Evolutionary conservation across 108 stramenopile genomes (phyloP), one percentile per base, ranked within the genome.

Genomic region (Bacterosira constricta): DNA sequence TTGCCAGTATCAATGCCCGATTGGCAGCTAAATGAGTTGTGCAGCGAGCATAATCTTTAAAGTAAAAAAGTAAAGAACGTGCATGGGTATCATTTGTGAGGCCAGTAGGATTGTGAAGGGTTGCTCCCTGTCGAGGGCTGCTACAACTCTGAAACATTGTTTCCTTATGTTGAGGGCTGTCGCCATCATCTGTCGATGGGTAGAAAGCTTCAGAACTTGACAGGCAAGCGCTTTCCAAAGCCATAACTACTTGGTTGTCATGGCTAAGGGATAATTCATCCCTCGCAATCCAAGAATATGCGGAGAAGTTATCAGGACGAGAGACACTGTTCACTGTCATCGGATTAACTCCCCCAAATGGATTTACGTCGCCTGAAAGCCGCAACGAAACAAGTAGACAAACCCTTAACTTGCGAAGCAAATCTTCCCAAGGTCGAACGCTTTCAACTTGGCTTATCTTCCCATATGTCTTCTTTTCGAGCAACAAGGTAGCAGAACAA

Each of bases 201-300:
- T 91, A 79, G 45, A 91, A 89, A 23, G 88, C 53, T 39, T 68
- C 75, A 20, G 69, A 69, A 50, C 83, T 89, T 17, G 79, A 79
- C 9, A 75, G 59, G 46, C 90, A 91, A 12, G 90, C 86, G 64
- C 69, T 76, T 62, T 94, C 92, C 46, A 94, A 68, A 35, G 77
- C 69, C 63, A 78, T 46, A 25, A 73, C 32, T 35, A 73, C 73
- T 51, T 83, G 79, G 50, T 94, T 84, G n/a, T 85, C 70, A 34
- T 88, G 84, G 54, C 87, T 94, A 49, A 90, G 81, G 12, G 73
- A 54, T 25, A 94, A 61, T 73, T 91, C 90, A 63, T 94, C 92
- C 11, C 62, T 66, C 35, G 92, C 90, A 41, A 94, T 50, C 87
- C 88, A 90, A 63, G 86, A 74, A 70, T 72, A 90, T 17, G 83